phyloP scores from a whole-genome alignment of 176 grass and related monocot species.

The Urochloa ruziziensis region DNA sequence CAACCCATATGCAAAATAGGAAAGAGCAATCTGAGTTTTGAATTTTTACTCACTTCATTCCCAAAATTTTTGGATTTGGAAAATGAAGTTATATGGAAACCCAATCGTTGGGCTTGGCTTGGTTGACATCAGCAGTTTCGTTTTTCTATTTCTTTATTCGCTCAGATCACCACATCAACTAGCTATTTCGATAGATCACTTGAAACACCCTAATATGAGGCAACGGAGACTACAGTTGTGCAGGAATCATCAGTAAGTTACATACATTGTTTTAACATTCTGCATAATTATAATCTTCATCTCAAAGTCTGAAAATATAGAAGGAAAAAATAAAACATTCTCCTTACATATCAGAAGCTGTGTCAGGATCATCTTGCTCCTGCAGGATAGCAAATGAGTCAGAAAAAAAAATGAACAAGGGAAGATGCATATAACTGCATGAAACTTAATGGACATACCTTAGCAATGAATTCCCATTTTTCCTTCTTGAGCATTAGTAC shows the following conservation, averaged over 20 bases:
- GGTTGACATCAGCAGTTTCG: too few species aligned
- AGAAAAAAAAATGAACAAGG: not conserved
- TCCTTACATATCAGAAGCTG: slow-evolving; percentile 39
- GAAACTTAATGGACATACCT: slow-evolving; percentile 32
- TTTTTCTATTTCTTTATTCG: too few species aligned
- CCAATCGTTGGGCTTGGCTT: too few species aligned
- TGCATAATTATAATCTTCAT: not conserved
- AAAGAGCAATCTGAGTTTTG: too few species aligned
- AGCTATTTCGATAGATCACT: too few species aligned
- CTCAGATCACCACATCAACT: too few species aligned
- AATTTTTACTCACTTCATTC: too few species aligned
- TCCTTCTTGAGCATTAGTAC: slow-evolving; percentile 52
- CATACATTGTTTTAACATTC: not conserved
- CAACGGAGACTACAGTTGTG: not conserved
- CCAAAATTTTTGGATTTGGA: too few species aligned
- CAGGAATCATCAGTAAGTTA: not conserved
- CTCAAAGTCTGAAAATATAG: not conserved
- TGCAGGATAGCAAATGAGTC: slow-evolving; percentile 37
- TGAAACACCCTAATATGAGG: slow-evolving; percentile 25
- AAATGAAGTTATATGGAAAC: too few species aligned
- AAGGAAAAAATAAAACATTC: slow-evolving; percentile 20
- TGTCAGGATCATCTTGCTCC: slow-evolving; percentile 37
- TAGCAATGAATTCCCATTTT: slow-evolving; percentile 56
- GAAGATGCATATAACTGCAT: not conserved
- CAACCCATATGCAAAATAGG: too few species aligned